Percentiles rank a stretch among this genome's conserved stretches.
Evolutionary conservation across 192 early-diverging fungal genomes (phyloP).

Genomic region (Irineochytrium annulatum): DNA sequence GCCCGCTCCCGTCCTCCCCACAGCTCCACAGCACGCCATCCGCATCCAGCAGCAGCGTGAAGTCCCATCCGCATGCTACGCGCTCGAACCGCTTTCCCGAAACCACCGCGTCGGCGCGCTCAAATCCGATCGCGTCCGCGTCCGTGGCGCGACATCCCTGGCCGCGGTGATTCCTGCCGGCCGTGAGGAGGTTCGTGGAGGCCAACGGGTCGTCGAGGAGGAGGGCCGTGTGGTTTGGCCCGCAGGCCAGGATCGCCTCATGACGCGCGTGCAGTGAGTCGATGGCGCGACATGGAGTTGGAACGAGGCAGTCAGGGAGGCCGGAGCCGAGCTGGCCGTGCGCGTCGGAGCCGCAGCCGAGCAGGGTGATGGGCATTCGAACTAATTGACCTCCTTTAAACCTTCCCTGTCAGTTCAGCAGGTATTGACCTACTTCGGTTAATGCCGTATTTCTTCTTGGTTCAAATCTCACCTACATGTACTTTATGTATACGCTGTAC

Average conservation of each 20-base stretch:
- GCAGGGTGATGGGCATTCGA: constrained; percentile 17
- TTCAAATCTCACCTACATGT: neutral
- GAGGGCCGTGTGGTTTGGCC: constrained; percentile 68
- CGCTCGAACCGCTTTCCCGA: constrained; percentile 2
- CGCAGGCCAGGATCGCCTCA: constrained; percentile 44
- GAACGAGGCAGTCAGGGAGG: constrained; percentile 17
- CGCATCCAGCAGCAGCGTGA: constrained; percentile 31
- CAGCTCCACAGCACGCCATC: constrained; percentile 18
- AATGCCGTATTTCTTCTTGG: neutral
- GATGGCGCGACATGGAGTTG: constrained; percentile 12
- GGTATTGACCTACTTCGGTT: neutral
- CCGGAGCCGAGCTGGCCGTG: constrained; percentile 64
- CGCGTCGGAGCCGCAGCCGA: constrained; percentile 61
- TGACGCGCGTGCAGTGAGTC: constrained; percentile 4
- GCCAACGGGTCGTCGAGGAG: constrained; percentile 29
- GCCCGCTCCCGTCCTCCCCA: constrained; percentile 23
- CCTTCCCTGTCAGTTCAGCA: neutral
- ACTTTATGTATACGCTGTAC: neutral
- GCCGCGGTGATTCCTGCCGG: constrained; percentile 46
- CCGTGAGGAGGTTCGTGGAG: constrained; percentile 42
- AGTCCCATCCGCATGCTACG: constrained; percentile 65
- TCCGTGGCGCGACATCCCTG: constrained; percentile 22
- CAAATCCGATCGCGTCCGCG: neutral
- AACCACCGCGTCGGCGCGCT: neutral
- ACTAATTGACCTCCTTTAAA: neutral